phyloP scores from a whole-genome alignment of 208 protist genomes.

The Crithidia expoeki region DNA sequence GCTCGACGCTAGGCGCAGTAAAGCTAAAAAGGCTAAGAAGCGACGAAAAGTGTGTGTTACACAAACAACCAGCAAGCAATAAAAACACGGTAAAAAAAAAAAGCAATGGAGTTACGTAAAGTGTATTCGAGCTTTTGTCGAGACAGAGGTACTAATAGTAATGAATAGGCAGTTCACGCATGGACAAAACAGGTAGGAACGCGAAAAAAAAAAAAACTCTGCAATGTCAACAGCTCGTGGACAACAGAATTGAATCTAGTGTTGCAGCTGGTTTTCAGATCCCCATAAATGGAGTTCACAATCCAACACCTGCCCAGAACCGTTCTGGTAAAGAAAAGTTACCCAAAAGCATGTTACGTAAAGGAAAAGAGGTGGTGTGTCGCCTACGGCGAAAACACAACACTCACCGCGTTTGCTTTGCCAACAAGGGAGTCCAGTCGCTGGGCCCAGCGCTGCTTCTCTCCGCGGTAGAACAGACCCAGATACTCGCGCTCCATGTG shows the following conservation, averaged over 20 bases:
- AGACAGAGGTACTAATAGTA: too few species aligned
- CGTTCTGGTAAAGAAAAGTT: constrained; percentile 3
- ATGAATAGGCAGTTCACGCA: too few species aligned
- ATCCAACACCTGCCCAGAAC: too few species aligned
- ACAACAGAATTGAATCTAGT: too few species aligned
- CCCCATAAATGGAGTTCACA: too few species aligned
- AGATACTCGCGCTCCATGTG: constrained; percentile 71
- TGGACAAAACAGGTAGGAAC: too few species aligned
- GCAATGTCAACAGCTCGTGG: too few species aligned
- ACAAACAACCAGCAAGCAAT: not conserved
- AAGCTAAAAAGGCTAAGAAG: not conserved
- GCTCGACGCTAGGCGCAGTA: constrained; percentile 1
- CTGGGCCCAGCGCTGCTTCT: constrained; percentile 48
- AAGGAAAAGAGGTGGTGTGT: not conserved
- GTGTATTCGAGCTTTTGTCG: too few species aligned
- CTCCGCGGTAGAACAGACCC: constrained; percentile 66
- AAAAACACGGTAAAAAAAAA: not conserved
- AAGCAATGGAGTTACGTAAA: too few species aligned
- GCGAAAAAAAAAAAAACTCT: too few species aligned
- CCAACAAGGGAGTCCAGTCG: constrained; percentile 49
- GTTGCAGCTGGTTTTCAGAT: too few species aligned
- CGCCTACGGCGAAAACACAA: constrained; percentile 62
- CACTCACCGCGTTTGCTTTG: constrained; percentile 63
- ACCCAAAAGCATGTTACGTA: not conserved
- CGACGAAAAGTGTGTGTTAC: not conserved